Base-by-base conservation (phyloP, 2,329 filamentous ascomycete genomes). In the Apiospora marii region DNA sequence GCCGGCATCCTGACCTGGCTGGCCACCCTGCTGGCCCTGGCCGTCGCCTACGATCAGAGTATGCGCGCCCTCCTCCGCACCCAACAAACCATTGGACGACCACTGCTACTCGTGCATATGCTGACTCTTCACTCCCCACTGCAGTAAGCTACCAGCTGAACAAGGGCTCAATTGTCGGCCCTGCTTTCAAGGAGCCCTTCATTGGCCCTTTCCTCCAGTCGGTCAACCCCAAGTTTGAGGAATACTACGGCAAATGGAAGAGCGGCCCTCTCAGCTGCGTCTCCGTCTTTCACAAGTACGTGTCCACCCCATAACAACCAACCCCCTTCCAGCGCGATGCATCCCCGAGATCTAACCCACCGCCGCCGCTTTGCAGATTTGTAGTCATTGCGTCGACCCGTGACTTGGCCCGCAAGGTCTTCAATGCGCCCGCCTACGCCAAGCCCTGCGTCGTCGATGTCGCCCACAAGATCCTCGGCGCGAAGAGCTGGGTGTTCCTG, bases 281-380 rank as follows among this genome's bases (percentile, higher is more conserved):
- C 74, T 98, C 95, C 2, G 95, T 99, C 79, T 99, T 99, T 87
- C 96, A 99, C 91, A 99, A 98, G 94, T 97, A 90, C 78, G 91
- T 80, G 41, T 14, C 24, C 49, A 58, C 19, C 27, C 27, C 27
- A 30, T 30, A 41, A 16, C 12, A 34, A 16, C 6, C 6, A 24
- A 4, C 2, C 48, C 68, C 19, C n/a, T 19, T 10, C 14, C 68
- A 30, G 24, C 48, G 68, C 67, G 67, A 68, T 24, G 16, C 44
- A 22, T 5, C 73, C 37, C 7, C 69, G 74, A 64, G 58, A 2
- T 67, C 67, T 37, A 30, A 49, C 48, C 67, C 22, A 43, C 19
- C 6, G 12, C 19, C 4, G 22, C 41, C n/a, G 27, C 46, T n/a
- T 48, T 68, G 67, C 77, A 97, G 94, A 83, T 99, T 99, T 82